phyloP scores from a whole-genome alignment of 2,329 filamentous ascomycete species.

The Colletotrichum lindemuthianum region DNA sequence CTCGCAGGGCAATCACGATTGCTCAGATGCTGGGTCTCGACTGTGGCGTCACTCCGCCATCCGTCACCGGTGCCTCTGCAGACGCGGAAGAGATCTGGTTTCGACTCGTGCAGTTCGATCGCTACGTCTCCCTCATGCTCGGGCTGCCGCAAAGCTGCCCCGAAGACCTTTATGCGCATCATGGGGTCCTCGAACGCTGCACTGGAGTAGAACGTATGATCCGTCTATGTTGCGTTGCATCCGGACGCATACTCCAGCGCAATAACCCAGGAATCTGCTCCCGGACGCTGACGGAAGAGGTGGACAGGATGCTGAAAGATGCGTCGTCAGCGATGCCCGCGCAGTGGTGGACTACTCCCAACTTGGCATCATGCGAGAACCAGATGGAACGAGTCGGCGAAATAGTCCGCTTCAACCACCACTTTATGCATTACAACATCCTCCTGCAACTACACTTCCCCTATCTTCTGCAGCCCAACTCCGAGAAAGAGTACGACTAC shows the following conservation, averaged over 20 bases:
- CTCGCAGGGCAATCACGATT: constrained; percentile 55
- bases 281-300: constrained; percentile 42
- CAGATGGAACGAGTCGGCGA: constrained; percentile 33
- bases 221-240: constrained; percentile 43
- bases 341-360: constrained; percentile 49
- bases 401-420: constrained; percentile 43
- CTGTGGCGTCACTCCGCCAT: constrained; percentile 6
- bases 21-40: constrained; percentile 54
- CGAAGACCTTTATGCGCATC: constrained; percentile 22
- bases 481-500: constrained; percentile 2
- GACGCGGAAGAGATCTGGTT: constrained; percentile 46
- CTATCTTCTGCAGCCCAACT: constrained; percentile 44
- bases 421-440: constrained; percentile 51
- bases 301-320: constrained; percentile 47
- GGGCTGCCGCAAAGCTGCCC: constrained; percentile 48
- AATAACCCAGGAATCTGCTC: constrained; percentile 41
- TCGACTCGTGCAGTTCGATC: constrained; percentile 49
- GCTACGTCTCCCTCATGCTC: constrained; percentile 51
- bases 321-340: constrained; percentile 44
- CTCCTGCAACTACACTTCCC: constrained; percentile 53
- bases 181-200: constrained; percentile 36
- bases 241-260: constrained; percentile 48
- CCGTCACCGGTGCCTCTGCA: constrained; percentile 10
- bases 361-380: constrained; percentile 31
- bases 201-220: constrained; percentile 45